Evolutionary conservation across 768 basidiomycete genomes (phyloP).

Genomic region (Pleurotus cornucopiae): DNA sequence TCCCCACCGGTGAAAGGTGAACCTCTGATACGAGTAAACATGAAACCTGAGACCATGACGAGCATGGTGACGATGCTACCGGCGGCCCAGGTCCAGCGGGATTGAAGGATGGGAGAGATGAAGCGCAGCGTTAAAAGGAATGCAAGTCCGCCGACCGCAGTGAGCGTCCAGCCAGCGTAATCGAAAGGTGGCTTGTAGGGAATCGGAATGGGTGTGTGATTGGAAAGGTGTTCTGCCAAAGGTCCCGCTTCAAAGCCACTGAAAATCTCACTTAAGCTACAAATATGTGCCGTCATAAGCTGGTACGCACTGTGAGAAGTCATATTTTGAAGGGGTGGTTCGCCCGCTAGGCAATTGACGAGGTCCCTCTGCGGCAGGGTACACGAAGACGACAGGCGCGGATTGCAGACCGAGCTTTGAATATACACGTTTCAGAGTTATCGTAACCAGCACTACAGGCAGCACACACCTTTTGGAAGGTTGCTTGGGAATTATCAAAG

Average conservation of each 20-base stretch:
- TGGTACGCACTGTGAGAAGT: constrained; percentile 63
- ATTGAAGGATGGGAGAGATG: constrained; percentile 60
- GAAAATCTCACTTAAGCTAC: background rate
- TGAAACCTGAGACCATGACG: constrained; percentile 89
- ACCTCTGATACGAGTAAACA: constrained; percentile 92
- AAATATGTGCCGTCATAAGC: background rate
- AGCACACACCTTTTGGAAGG: constrained; percentile 75
- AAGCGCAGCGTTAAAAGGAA: constrained; percentile 51
- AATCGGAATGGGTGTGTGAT: constrained; percentile 73
- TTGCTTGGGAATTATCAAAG: constrained; percentile 68
- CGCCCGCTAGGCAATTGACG: constrained; percentile 56
- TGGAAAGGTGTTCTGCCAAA: constrained; percentile 71
- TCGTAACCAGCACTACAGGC: background rate
- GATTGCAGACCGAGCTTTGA: constrained; percentile 73
- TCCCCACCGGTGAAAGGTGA: constrained; percentile 63
- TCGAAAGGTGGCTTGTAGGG: constrained; percentile 79
- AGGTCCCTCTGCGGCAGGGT: constrained; percentile 69
- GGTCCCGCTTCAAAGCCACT: constrained; percentile 84
- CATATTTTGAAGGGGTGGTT: constrained; percentile 59
- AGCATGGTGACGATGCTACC: constrained; percentile 57
- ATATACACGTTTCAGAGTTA: background rate
- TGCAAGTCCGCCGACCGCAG: constrained; percentile 41
- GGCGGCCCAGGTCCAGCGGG: constrained; percentile 76
- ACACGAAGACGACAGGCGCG: constrained; percentile 81
- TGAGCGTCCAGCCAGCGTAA: constrained; percentile 55